A percentile compares a stretch with the other conserved stretches of the same genome.
These are phyloP conservation scores for Beauveria asiatica DNA, from an alignment of 2,329 filamentous ascomycete species.

Conservation along the genomic window DNA sequence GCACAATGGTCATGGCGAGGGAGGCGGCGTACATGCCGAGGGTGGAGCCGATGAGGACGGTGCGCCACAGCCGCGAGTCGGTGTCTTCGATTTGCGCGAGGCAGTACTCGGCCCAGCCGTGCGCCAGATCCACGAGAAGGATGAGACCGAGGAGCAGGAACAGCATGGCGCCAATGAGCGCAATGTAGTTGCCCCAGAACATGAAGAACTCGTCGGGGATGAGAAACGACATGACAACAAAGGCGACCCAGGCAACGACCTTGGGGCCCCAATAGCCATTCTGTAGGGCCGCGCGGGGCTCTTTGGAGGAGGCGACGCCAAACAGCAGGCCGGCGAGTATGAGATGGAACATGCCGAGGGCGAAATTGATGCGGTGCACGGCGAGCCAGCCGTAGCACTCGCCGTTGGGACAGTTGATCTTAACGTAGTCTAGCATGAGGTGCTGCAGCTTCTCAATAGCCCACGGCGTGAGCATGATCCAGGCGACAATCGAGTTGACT, in stretches of 20 bases:
- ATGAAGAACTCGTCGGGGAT: slow-evolving; percentile 94
- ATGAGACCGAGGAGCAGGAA: slow-evolving; percentile 91
- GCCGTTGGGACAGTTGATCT: slow-evolving; percentile 83
- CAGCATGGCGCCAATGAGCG: slow-evolving; percentile 78
- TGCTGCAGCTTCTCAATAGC: slow-evolving; percentile 92
- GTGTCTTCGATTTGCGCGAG: slow-evolving; percentile 85
- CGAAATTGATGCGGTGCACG: slow-evolving; percentile 96
- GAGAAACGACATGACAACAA: slow-evolving; percentile 87
- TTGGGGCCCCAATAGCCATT: slow-evolving; percentile 99
- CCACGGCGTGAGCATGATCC: slow-evolving; percentile 99
- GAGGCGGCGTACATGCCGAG: slow-evolving; percentile 88
- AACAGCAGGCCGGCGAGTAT: slow-evolving; percentile 77
- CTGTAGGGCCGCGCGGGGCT: slow-evolving; percentile 79
- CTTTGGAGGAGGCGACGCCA: slow-evolving; percentile 78
- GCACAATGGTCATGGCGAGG: slow-evolving; percentile 87
- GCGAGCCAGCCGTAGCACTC: slow-evolving; percentile 94
- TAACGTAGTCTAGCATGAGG: slow-evolving; percentile 89
- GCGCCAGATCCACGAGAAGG: slow-evolving; percentile 86
- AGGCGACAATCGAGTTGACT: slow-evolving; percentile 92
- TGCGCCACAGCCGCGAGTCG: slow-evolving; percentile 78
- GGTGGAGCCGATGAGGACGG: slow-evolving; percentile 82
- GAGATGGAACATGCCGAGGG: slow-evolving; percentile 87
- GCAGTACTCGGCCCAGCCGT: slow-evolving; percentile 96
- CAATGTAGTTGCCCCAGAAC: slow-evolving; percentile 91
- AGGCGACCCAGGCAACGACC: slow-evolving; percentile 75